phyloP scores from a whole-genome alignment of 2,329 filamentous ascomycete genomes.

The Curvularia sp. region DNA sequence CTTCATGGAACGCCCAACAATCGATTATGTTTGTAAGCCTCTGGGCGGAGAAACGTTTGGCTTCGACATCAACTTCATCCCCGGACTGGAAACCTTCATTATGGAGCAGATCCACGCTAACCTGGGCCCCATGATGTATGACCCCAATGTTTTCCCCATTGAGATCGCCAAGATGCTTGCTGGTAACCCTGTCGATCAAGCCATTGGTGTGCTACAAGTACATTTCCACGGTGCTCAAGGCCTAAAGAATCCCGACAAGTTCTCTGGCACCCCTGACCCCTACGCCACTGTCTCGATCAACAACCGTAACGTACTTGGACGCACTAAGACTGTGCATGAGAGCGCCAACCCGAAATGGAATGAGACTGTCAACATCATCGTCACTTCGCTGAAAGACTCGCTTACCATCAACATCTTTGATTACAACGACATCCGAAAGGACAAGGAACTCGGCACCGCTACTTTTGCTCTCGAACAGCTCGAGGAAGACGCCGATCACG shows the following conservation, averaged over 20 bases:
- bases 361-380: slow-evolving; percentile 93
- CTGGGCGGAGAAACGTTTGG: slow-evolving; percentile 93
- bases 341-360: slow-evolving; percentile 91
- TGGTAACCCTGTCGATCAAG: slow-evolving; percentile 91
- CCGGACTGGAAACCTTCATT: slow-evolving; percentile 91
- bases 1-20: slow-evolving; percentile 85
- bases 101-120: slow-evolving; percentile 95
- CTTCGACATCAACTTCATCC: slow-evolving; percentile 99
- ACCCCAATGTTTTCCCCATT: slow-evolving; percentile 95
- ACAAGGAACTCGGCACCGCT: slow-evolving; percentile 89
- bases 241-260: slow-evolving; percentile 94
- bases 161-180: slow-evolving; percentile 98
- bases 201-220: slow-evolving; percentile 90
- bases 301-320: slow-evolving; percentile 78
- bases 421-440: slow-evolving; percentile 94
- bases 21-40: slow-evolving; percentile 98
- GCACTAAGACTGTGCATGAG: slow-evolving; percentile 87
- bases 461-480: slow-evolving; percentile 85
- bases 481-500: slow-evolving; percentile 76
- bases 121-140: slow-evolving; percentile 96
- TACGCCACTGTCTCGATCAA: slow-evolving; percentile 88
- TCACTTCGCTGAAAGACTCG: slow-evolving; percentile 88
- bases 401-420: slow-evolving; percentile 87
- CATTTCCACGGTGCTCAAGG: slow-evolving; percentile 90
- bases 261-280: slow-evolving; percentile 89